Base-by-base conservation (phyloP, 2,329 filamentous ascomycete genomes). In the Grosmannia serpens region DNA sequence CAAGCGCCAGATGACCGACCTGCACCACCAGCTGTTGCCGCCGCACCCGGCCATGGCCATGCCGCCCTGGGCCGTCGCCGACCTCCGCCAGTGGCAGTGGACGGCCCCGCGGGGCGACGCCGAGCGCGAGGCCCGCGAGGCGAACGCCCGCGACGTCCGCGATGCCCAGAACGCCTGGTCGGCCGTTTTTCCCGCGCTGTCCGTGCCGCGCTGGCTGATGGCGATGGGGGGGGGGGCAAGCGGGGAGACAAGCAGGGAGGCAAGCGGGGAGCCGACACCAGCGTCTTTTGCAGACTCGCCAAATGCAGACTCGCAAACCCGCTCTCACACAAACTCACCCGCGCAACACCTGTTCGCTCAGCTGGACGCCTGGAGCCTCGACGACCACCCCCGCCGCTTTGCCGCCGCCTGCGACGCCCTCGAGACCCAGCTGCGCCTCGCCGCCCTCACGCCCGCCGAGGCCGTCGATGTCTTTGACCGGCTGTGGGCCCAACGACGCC, bases 1-100 rank as follows among this genome's bases (percentile, higher is more conserved):
- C 41, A 81, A 74, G 66, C 75, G 81, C 58, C 75, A 74, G 56
- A 80, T 83, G 73, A 78, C 76, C 24, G 79, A 75, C 56, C 67
- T 80, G 59, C 72, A 71, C 58, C 66, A 71, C 22, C 70, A 77
- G 58, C 72, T 76, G 29, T 66, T 71, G 10, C 65, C 56, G 4
- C 50, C 53, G n/a, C 29, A 1, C 57, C 49, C 26, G 3, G n/a
- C 53, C 27, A 7, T 53, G 9, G 10, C 17, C 15, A 27, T 8
- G 49, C 26, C 27, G 17, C 20, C 17, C 0, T 71, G 80, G 52
- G 70, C 74, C 15, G 70, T 74, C 27, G 68, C 75, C 7, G 73
- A 77, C 56, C 66, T 79, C 46, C 74, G 72, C 4, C 68, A 75
- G 57, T 80, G 78, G 77, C 70, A 72, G 53, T 84, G 81, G 81